A percentile compares a stretch with the other conserved stretches of the same genome.
Evolutionary conservation across 2,329 filamentous ascomycete genomes (phyloP).

Genomic region (Alternaria triticina): DNA sequence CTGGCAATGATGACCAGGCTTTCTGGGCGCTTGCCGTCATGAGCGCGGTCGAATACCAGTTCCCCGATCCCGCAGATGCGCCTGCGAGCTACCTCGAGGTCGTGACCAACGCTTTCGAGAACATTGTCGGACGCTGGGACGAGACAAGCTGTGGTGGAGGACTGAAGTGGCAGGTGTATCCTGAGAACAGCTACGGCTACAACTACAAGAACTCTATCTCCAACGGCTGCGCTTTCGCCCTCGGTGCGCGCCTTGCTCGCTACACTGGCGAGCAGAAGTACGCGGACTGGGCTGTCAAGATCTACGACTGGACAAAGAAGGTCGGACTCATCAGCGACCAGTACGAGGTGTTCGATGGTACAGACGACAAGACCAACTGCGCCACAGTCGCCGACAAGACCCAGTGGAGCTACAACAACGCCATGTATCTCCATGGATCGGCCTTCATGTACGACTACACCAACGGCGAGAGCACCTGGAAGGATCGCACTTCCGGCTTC

Average conservation of each 20-base stretch:
- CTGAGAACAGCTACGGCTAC: slow-evolving; percentile 73
- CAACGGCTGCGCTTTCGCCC: slow-evolving; percentile 83
- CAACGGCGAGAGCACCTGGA: slow-evolving; percentile 59
- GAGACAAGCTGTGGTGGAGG: slow-evolving; percentile 71
- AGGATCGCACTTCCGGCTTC: slow-evolving; percentile 63
- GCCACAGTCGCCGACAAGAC: slow-evolving; percentile 55
- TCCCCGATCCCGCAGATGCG: slow-evolving; percentile 62
- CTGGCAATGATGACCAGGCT: slow-evolving; percentile 75
- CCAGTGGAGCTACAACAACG: slow-evolving; percentile 65
- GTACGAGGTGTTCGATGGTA: slow-evolving; percentile 63
- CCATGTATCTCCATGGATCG: slow-evolving; percentile 61
- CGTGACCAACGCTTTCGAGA: slow-evolving; percentile 74
- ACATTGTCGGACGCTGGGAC: slow-evolving; percentile 74
- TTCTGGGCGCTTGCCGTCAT: slow-evolving; percentile 75
- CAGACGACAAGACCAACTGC: slow-evolving; percentile 60
- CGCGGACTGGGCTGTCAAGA: slow-evolving; percentile 67
- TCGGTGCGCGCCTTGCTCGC: slow-evolving; percentile 76
- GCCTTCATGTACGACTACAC: slow-evolving; percentile 64
- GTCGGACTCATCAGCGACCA: slow-evolving; percentile 59
- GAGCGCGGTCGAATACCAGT: slow-evolving; percentile 71
- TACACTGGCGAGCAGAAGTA: slow-evolving; percentile 67
- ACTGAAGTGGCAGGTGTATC: slow-evolving; percentile 81
- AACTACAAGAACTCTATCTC: slow-evolving; percentile 83
- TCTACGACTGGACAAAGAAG: slow-evolving; percentile 64
- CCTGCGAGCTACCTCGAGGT: slow-evolving; percentile 66